Conservation (phyloP, 192 early-diverging fungal genomes). For the Lobosporangium transversale region DNA sequence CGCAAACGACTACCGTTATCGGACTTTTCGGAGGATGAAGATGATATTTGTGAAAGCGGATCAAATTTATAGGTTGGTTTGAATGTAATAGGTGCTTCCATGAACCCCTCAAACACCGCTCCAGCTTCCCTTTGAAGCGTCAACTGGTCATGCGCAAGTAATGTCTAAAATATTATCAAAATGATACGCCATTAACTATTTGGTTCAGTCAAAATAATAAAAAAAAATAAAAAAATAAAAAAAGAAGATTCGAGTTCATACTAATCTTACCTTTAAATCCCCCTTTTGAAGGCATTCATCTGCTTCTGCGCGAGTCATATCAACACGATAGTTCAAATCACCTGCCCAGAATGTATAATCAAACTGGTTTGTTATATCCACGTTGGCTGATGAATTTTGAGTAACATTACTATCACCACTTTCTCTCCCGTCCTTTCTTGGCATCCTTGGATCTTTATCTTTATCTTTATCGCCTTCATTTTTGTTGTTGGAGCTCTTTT, state of each 20-base stretch:
- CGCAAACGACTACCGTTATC: conserved; percentile 16
- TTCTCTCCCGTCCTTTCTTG: conserved; percentile 11
- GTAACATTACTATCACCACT: not conserved
- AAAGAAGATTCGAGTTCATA: too few relatives aligned
- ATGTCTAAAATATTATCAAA: conserved; percentile 26
- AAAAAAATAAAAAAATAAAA: conserved; percentile 2
- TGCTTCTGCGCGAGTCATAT: conserved; percentile 60
- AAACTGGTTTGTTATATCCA: conserved; percentile 59
- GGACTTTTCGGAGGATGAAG: too few relatives aligned
- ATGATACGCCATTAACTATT: too few relatives aligned
- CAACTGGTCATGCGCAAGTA: conserved; percentile 60
- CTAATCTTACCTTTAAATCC: conserved; percentile 58
- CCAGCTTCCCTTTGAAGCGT: conserved; percentile 26
- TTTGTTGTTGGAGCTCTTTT: not conserved
- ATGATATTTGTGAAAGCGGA: conserved; percentile 17
- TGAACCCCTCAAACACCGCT: conserved; percentile 58
- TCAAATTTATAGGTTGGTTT: conserved; percentile 88
- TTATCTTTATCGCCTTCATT: not conserved
- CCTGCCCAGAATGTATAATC: conserved; percentile 77
- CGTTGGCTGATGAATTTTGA: too few relatives aligned
- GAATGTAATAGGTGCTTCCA: conserved; percentile 74
- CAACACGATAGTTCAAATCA: conserved; percentile 83
- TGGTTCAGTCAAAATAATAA: not conserved
- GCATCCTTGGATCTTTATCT: too few relatives aligned
- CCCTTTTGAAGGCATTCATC: conserved; percentile 57